A percentile compares a stretch with the other conserved stretches of the same genome.
phyloP scores from a whole-genome alignment of 192 early-diverging fungal species.

The Coemansia sp. region DNA sequence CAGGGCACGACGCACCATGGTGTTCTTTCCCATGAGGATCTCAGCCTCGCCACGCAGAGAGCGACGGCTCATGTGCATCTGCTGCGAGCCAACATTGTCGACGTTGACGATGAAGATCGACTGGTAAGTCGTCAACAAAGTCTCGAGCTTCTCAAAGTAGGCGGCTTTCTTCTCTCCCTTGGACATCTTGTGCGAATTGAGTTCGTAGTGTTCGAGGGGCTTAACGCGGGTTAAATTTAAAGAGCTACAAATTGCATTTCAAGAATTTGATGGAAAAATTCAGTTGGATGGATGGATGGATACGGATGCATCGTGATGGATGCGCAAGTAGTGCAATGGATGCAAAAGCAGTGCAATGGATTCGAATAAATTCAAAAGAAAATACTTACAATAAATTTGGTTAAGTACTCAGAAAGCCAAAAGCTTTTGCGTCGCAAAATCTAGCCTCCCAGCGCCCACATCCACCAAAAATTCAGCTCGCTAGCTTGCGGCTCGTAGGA shows the following conservation, averaged over 20 bases:
- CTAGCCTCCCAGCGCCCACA: not conserved
- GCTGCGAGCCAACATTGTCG: conserved; percentile 99
- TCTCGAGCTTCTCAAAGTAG: conserved; percentile 94
- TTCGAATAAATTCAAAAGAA: not conserved
- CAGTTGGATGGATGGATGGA: conserved; percentile 4
- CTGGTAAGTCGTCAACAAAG: conserved; percentile 85
- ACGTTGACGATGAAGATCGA: conserved; percentile 99
- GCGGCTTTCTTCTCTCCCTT: conserved; percentile 87
- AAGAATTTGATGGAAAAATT: not conserved
- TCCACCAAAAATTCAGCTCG: not conserved
- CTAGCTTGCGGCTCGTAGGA: not conserved
- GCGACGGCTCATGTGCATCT: conserved; percentile 98
- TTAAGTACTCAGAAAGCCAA: not conserved
- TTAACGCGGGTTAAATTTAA: conserved; percentile 44
- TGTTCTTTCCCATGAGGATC: conserved; percentile 99
- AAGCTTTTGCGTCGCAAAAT: not conserved
- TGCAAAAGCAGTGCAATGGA: not conserved
- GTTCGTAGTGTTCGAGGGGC: conserved; percentile 48
- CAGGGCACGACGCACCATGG: conserved; percentile 94
- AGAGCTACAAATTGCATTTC: conserved; percentile 33
- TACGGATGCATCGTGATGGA: conserved; percentile 8
- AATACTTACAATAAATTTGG: conserved; percentile 14
- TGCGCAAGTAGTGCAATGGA: not conserved
- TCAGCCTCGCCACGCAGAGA: conserved; percentile 88
- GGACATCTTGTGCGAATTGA: conserved; percentile 36